Base-by-base conservation (phyloP, 1,284 basidiomycete species). In the Ustilago nuda region DNA sequence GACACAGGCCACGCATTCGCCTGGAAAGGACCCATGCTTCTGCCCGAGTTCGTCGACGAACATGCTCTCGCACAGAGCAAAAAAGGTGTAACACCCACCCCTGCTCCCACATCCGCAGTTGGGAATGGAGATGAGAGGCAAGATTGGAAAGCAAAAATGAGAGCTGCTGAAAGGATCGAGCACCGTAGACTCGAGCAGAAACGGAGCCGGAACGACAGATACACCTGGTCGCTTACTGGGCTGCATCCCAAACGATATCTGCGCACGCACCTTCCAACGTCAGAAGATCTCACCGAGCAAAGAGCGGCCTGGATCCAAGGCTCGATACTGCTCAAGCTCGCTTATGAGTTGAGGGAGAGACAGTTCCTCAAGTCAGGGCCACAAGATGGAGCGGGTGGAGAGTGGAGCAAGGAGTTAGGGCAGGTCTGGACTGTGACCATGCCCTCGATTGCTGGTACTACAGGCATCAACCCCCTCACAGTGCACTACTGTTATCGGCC, bases 381-480 rank as follows among this genome's bases (percentile, higher is more conserved):
- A 2, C 80, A 82, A 43, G 79, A 81, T 53, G 19, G 32, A 8
- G 63, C 15, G 36, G 23, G 23, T 30, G 60, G 32, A 33, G 52
- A 55, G 9, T 75, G 74, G 70, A 39, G 56, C 17, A 23, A 54
- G 8, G 70, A 76, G 17, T 53, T 77, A 15, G 75, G 69, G 8
- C 68, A 80, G 17, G 70, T 78, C 8, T 81, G 79, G 81, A 74
- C 74, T 12, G 66, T 77, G 4, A 92, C 92, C 2, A 92, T 92
- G 91, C 92, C 92, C 1, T 90, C 89, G 56, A 89, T 91, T 58
- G 69, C 91, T 33, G 92, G 92, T 0, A 89, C 89, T 61, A 90
- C 92, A 73, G 92, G 91, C 0, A 91, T 92, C 76, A 93, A 93
- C 70, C 92, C 92, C 0, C 86, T 93, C 57, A 91, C 91, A 0